A percentile compares a stretch with the other conserved stretches of the same genome.
Evolutionary conservation across 441 rosid species (phyloP).

Genomic region (Bruguiera hainesii): DNA sequence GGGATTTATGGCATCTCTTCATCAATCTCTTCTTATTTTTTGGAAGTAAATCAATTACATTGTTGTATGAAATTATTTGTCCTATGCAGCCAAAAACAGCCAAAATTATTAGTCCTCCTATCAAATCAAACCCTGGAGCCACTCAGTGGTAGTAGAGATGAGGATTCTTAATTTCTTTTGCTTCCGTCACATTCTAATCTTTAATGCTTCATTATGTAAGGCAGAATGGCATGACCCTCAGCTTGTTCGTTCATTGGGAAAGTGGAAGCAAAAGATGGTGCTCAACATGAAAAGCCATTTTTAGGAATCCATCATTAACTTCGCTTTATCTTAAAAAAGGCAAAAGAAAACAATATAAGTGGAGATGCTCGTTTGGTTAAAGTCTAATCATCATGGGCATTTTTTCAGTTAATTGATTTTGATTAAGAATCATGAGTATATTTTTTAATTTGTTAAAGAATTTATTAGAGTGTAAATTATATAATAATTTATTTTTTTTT

Average conservation of each 20-base stretch:
- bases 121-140: neutral
- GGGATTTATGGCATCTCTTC: neutral
- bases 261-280: neutral
- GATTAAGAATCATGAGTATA: no score
- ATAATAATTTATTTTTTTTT: no score
- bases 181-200: neutral
- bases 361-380: neutral
- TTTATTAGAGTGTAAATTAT: no score
- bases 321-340: neutral
- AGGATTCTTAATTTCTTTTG: neutral
- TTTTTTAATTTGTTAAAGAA: no score
- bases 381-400: no score
- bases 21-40: neutral
- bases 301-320: neutral
- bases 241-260: neutral
- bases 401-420: no score
- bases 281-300: neutral
- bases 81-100: no score
- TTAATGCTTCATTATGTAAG: neutral
- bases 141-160: neutral
- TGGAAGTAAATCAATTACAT: no score
- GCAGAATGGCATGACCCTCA: neutral
- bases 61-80: neutral
- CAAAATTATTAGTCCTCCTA: neutral
- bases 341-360: neutral